These are phyloP conservation scores for Mycena galopus DNA, from an alignment of 768 basidiomycete species.

Conservation along the genomic window DNA sequence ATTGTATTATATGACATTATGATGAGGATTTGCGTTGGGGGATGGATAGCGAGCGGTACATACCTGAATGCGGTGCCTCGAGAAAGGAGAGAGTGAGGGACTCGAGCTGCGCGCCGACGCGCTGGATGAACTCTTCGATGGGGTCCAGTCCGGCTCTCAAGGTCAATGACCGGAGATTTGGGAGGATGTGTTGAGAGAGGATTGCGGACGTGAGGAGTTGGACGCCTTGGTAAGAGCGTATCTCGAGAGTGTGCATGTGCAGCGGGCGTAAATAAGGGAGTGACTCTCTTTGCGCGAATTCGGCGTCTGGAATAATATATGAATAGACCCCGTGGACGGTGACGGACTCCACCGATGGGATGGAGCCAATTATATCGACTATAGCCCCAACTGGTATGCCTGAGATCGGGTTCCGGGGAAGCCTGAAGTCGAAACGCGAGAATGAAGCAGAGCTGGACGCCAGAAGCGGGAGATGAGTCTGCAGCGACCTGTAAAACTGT, in stretches of 20 bases:
- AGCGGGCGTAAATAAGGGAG: not conserved
- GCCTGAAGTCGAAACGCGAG: not conserved
- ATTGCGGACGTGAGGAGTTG: not conserved
- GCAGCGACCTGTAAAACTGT: not conserved
- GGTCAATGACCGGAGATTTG: not conserved
- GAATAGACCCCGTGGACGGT: not conserved
- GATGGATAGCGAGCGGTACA: too few relatives aligned
- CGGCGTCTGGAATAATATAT: not conserved
- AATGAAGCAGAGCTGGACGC: not conserved
- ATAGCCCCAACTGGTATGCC: not conserved
- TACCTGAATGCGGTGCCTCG: not conserved
- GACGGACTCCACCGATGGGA: not conserved
- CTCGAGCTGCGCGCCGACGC: not conserved
- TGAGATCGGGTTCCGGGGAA: not conserved
- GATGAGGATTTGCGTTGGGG: too few relatives aligned
- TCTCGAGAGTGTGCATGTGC: not conserved
- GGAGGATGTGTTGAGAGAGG: not conserved
- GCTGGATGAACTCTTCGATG: constrained; percentile 1
- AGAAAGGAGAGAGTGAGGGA: constrained; percentile 1
- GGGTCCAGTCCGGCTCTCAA: not conserved
- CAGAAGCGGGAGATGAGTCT: not conserved
- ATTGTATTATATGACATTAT: not conserved
- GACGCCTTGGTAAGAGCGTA: not conserved
- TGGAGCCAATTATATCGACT: not conserved
- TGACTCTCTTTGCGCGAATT: not conserved